These are phyloP conservation scores for Monilinia vaccinii-corymbosi DNA, from an alignment of 2,329 filamentous ascomycete species.

Conservation along the genomic window DNA sequence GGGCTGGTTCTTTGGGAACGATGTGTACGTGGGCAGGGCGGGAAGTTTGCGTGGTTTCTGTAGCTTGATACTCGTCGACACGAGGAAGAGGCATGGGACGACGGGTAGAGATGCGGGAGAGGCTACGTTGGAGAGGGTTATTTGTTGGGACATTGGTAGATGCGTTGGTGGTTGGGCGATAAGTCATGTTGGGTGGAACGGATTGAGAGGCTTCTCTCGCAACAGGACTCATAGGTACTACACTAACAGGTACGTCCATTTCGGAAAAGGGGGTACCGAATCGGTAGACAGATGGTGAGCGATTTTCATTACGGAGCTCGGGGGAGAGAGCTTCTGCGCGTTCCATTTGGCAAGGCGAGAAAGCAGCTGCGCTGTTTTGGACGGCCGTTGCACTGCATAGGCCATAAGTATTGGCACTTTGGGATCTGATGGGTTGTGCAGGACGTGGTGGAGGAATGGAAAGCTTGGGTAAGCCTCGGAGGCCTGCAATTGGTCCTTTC, in stretches of 20 bases:
- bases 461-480: conserved; percentile 53
- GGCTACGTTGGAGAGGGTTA: conserved; percentile 19
- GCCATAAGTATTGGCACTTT: conserved; percentile 21
- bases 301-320: conserved; percentile 41
- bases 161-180: conserved; percentile 37
- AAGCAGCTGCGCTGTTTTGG: conserved; percentile 22
- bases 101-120: conserved; percentile 43
- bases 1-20: background rate
- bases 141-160: conserved; percentile 4
- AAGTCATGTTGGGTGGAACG: conserved; percentile 89
- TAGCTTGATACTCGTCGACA: conserved; percentile 54
- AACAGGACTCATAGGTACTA: conserved; percentile 61
- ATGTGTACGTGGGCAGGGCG: background rate
- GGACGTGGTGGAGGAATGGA: conserved; percentile 41
- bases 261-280: conserved; percentile 85
- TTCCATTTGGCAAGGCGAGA: conserved; percentile 45
- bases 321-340: conserved; percentile 42
- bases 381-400: conserved; percentile 11
- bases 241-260: conserved; percentile 77
- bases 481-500: conserved; percentile 40
- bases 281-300: conserved; percentile 57
- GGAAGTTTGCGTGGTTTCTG: background rate
- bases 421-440: conserved; percentile 25
- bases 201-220: conserved; percentile 77
- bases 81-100: conserved; percentile 64